phyloP scores from a whole-genome alignment of 805 yeast genomes.

The Maudiozyma saulgeensis region DNA sequence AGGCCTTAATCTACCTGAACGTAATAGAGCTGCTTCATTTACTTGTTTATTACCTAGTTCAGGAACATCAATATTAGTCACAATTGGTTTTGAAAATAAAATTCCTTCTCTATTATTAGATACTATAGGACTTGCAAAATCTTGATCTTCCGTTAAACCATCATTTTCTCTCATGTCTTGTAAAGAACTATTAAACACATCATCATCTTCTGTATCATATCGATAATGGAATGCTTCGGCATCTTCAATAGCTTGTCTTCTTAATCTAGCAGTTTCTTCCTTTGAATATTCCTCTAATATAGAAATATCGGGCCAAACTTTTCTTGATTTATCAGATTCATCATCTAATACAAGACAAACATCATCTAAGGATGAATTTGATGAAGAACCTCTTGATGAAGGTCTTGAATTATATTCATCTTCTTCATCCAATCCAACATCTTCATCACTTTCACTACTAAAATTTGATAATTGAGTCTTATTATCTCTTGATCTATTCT shows the following conservation, averaged over 20 bases:
- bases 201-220: conserved; percentile 27
- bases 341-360: conserved; percentile 83
- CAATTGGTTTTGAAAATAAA: conserved; percentile 35
- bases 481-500: conserved; percentile 4
- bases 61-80: conserved; percentile 36
- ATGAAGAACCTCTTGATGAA: conserved; percentile 34
- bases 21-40: conserved; percentile 45
- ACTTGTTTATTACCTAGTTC: conserved; percentile 35
- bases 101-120: conserved; percentile 20
- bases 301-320: conserved; percentile 74
- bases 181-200: conserved; percentile 3
- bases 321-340: conserved; percentile 20
- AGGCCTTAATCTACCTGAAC: conserved; percentile 64
- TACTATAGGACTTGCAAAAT: neutral
- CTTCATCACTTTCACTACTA: neutral
- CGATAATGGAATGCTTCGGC: conserved; percentile 31
- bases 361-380: conserved; percentile 74
- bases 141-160: conserved; percentile 16
- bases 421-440: conserved; percentile 11
- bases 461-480: neutral
- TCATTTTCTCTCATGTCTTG: neutral
- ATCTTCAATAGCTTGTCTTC: conserved; percentile 33
- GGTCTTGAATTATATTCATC: conserved; percentile 35
- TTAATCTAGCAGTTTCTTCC: conserved; percentile 49
- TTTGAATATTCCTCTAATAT: conserved; percentile 68